Base-by-base conservation (phyloP, 2,329 filamentous ascomycete genomes). In the Claviceps sp. region DNA sequence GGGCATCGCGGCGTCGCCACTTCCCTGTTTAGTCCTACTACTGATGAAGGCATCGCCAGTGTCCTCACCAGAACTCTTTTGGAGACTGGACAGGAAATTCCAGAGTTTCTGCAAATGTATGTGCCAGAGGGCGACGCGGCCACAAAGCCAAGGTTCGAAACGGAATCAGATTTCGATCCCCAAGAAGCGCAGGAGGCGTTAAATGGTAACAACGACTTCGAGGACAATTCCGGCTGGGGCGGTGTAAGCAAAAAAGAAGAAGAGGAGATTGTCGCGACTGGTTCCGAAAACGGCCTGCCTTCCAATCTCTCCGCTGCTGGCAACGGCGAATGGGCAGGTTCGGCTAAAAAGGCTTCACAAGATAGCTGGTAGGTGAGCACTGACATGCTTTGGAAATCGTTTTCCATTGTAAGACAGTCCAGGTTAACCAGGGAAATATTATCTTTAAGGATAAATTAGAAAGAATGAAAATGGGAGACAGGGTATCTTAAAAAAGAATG, bases 1-100 rank as follows among this genome's bases (percentile, higher is more conserved):
- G 93, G 93, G 2, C 86, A 95, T 58, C 76, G 78, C 45, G 93
- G 93, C 17, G 71, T 89, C 5, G 90, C 93, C 0, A 91, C 86
- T 0, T 95, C 91, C 0, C 91, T 98, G 71, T 97, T 85, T 73
- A 88, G 83, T 26, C 51, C 49, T 11, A 83, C 90, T 1, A 72
- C 77, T 1, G 86, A 97, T 59, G 79, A 85, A 52, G 77, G 83
- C 3, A 70, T 97, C 43, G 88, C 78, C 0, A 74, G 78, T 9
- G 80, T 85, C 1, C 73, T 98, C 0, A 86, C 88, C 39, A 89
- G 90, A 64, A 82, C 88, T 5, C 74, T 98, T 0, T 62, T 95
- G 0, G 91, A 97, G 68, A 86, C 81, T 5, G 75, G 81, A 5
- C 88, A 95, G 67, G 68, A 73, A 0, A 69, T 98, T 26, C 93